These are phyloP conservation scores for Entomortierella parvispora DNA, from an alignment of 192 early-diverging fungal species.

Conservation along the genomic window DNA sequence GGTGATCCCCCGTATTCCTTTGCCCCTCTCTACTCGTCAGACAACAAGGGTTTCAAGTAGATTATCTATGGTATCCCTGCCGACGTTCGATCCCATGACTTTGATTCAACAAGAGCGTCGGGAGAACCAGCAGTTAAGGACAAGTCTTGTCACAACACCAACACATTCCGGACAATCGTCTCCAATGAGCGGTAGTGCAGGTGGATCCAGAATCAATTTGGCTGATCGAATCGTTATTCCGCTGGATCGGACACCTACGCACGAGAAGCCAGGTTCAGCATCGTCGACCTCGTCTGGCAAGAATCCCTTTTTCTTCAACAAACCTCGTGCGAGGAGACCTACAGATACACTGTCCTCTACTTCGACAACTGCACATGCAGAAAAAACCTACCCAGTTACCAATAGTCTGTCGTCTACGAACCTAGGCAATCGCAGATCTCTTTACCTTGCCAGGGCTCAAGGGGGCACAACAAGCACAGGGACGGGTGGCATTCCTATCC, in stretches of 20 bases:
- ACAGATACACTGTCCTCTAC: slow-evolving; percentile 14
- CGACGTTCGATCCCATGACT: slow-evolving; percentile 38
- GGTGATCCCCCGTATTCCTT: slow-evolving; percentile 25
- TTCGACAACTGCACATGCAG: not conserved
- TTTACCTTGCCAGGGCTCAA: slow-evolving; percentile 42
- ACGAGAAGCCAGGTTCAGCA: slow-evolving; percentile 15
- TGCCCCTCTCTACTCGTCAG: slow-evolving; percentile 22
- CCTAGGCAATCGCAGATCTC: slow-evolving; percentile 23
- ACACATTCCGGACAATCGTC: slow-evolving; percentile 7
- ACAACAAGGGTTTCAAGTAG: slow-evolving; percentile 34
- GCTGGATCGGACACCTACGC: slow-evolving; percentile 29
- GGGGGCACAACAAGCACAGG: not conserved
- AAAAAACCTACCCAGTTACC: not conserved
- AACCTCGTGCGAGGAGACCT: slow-evolving; percentile 30
- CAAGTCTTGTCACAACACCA: not conserved
- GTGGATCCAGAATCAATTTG: not conserved
- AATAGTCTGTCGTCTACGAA: slow-evolving; percentile 25
- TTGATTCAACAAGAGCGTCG: slow-evolving; percentile 27
- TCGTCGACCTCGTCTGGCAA: slow-evolving; percentile 42
- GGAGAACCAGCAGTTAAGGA: slow-evolving; percentile 8
- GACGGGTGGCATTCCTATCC: slow-evolving; percentile 11
- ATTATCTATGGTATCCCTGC: slow-evolving; percentile 36
- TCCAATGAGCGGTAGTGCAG: not conserved
- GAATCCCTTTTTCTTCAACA: slow-evolving; percentile 44
- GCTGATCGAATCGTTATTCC: slow-evolving; percentile 32